Base-by-base conservation (phyloP, 1,284 basidiomycete species). In the Cystobasidium pallidum region DNA sequence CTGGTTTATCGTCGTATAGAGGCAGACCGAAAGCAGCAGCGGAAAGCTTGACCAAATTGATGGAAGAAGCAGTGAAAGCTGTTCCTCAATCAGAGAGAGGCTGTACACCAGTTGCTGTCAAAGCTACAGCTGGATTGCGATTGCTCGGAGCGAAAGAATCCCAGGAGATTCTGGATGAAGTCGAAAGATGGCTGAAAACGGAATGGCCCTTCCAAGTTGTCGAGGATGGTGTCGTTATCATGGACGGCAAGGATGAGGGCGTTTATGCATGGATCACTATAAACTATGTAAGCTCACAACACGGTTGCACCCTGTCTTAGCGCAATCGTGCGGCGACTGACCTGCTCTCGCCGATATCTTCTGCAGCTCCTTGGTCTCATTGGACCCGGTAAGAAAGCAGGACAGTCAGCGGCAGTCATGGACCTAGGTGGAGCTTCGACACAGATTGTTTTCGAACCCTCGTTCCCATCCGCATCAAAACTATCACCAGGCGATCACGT, bases 211-310 rank as follows among this genome's bases (percentile, higher is more conserved):
- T 98, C 83, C 82, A 83, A 45, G 78, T 96, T 21, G 84, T 86
- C 8, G 82, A 78, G 63, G 84, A 85, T 74, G 86, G 86, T 2
- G 90, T 95, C 28, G 87, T 86, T 66, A 89, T 96, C 76, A 97
- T 98, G 95, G 94, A 98, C 77, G 95, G 95, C 21, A 90, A 88
- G 78, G 94, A 98, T 79, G 95, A 99, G 82, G 93, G 92, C 55
- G 93, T 98, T 30, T 98, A 92, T 80, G 94, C 94, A 21, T 99
- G 95, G 95, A 94, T 98, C 79, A 97, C 94, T 13, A 92, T 92
- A 75, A 99, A 99, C 82, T 98, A 97, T 82, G 78, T 78, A 51
- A 34, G 77, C 67, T 6, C 8, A 28, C 26, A 49, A 21, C 51
- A n/a, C n/a, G n/a, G n/a, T n/a, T n/a, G n/a, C n/a, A n/a, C n/a